A percentile compares a stretch with the other conserved stretches of the same genome.
Conservation (phyloP, 495 filamentous ascomycete genomes). For the Hyphodiscus hymeniophilus region DNA sequence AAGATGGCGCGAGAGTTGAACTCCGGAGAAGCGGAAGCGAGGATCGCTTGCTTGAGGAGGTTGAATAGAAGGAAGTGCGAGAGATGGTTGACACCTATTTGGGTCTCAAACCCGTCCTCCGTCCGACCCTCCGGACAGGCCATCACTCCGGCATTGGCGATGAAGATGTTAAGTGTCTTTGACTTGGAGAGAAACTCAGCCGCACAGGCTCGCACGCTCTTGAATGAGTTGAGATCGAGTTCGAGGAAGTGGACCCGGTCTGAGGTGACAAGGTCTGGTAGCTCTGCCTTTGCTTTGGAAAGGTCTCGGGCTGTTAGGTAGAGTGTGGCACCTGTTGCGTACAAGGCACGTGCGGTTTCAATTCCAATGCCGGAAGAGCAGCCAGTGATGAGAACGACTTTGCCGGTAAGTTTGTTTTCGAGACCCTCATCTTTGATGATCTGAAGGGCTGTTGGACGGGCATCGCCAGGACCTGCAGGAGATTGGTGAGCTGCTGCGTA, state of each 20-base stretch:
- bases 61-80: conserved; percentile 58
- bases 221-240: conserved; percentile 28
- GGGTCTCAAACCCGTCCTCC: conserved; percentile 58
- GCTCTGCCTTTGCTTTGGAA: conserved; percentile 27
- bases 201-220: conserved; percentile 24
- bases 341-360: conserved; percentile 39
- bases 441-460: conserved; percentile 45
- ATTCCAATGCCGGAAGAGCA: conserved; percentile 45
- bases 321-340: conserved; percentile 38
- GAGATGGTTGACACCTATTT: conserved; percentile 67
- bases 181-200: conserved; percentile 16
- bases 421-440: conserved; percentile 43
- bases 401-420: conserved; percentile 31
- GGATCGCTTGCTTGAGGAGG: conserved; percentile 50
- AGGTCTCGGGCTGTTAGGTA: conserved; percentile 35
- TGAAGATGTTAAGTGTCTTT: conserved; percentile 38
- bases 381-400: conserved; percentile 45
- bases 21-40: conserved; percentile 35
- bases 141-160: conserved; percentile 57
- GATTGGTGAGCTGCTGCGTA: conserved; percentile 33
- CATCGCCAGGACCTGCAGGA: conserved; percentile 41
- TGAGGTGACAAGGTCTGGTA: conserved; percentile 22
- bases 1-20: conserved; percentile 30
- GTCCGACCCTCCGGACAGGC: conserved; percentile 35
- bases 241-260: conserved; percentile 21